Evolutionary conservation across 208 protist species (phyloP), one percentile per base, ranked within the genome.

Genomic region (Plasmodiophora brassicae): DNA sequence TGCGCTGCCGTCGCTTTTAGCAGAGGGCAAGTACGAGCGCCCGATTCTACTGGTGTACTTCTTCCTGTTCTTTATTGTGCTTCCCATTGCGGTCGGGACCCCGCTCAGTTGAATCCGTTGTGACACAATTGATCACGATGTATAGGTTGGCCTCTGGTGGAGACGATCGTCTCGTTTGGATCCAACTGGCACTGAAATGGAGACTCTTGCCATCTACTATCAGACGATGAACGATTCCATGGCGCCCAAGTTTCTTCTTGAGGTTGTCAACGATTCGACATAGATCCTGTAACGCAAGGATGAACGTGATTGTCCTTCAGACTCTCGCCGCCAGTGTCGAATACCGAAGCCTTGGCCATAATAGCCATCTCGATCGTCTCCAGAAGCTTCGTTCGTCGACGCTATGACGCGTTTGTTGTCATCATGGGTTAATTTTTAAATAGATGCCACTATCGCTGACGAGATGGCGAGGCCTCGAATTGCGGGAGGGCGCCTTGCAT

Each of bases 31-130:
- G 5, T 46, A 89, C 45, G 87, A 89, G 45, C 28, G 86, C 8
- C 38, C 1, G 5, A 71, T 89, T n/a, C n/a, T 89, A n/a, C 5
- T 89, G 8, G 71, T 89, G 8, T 89, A 89, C 71, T 85, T 89
- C 14, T 32, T 89, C n/a, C 1, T 89, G 10, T 54, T 89, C 28
- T 54, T 89, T 50, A 89, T 89, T 39, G 1, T 89, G n/a, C 60
- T 71, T 41, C 87, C 87, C 14, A 89, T 89, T 53, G 22, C 32
- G 53, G 87, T 89, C 38, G 39, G 43, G 35, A 84, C 28, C 38
- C 45, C 28, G 8, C 43, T 46, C 36, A 85, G 32, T 50, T 50
- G 72, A 89, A 36, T 86, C 35, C 45, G 10, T 8, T n/a, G 45
- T 45, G 38, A 38, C 28, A 1, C n/a, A 88, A 22, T 60, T 38